phyloP scores from a whole-genome alignment of 2,329 filamentous ascomycete species.

The Penicillium psychrosexuale region DNA sequence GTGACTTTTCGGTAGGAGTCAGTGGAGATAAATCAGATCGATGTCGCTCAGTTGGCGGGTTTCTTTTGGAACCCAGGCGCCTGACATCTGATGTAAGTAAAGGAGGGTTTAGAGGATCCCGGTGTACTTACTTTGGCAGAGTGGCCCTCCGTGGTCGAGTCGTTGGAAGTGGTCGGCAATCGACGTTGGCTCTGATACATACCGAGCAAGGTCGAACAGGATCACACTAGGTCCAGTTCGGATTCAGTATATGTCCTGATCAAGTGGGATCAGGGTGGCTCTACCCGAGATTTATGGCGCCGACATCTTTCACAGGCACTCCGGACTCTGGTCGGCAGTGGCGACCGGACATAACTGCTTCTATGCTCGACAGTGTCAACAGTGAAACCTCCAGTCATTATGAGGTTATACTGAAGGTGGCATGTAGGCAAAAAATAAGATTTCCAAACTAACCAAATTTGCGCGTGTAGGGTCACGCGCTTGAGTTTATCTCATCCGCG shows the following conservation, averaged over 20 bases:
- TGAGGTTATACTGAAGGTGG: background rate
- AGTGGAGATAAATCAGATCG: background rate
- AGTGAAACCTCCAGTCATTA: background rate
- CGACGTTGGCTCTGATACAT: constrained; percentile 30
- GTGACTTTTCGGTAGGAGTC: background rate
- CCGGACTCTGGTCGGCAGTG: constrained; percentile 27
- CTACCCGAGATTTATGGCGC: constrained; percentile 32
- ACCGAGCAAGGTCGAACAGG: constrained; percentile 34
- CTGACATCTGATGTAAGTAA: background rate
- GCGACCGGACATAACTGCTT: background rate
- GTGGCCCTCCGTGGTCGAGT: constrained; percentile 1
- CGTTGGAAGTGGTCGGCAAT: constrained; percentile 14
- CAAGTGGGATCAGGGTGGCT: background rate
- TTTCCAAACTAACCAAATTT: background rate
- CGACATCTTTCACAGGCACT: constrained; percentile 31
- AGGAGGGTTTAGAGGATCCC: background rate
- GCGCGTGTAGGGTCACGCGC: background rate
- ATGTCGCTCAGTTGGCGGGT: background rate
- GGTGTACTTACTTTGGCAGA: constrained; percentile 10
- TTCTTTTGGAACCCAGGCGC: background rate
- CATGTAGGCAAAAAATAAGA: background rate
- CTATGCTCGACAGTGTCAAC: background rate
- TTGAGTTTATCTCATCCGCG: background rate
- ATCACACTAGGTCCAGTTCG: constrained; percentile 28
- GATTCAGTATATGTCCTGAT: background rate